A percentile compares a stretch with the other conserved stretches of the same genome.
Evolutionary conservation across 495 filamentous ascomycete genomes (phyloP).

Genomic region (Penicillium pulvis): DNA sequence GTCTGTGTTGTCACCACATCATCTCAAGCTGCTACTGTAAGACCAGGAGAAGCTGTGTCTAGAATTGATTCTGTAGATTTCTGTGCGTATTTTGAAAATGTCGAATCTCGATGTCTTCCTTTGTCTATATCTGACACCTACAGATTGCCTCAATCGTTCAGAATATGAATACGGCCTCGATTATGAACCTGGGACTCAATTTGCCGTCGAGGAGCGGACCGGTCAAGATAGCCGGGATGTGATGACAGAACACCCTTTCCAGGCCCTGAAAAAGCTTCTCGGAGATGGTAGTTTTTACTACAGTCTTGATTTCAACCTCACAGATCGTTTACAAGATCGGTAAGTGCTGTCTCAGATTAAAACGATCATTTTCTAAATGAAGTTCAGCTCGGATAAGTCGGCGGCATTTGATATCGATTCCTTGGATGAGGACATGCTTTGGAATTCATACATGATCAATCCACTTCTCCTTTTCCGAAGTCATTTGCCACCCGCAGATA

Average conservation of each 20-base stretch:
- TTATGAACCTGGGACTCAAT: slow-evolving; percentile 59
- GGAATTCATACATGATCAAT: slow-evolving; percentile 98
- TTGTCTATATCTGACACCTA: slow-evolving; percentile 7
- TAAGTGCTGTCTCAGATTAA: slow-evolving; percentile 38
- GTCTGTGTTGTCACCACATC: slow-evolving; percentile 85
- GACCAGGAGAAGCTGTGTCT: slow-evolving; percentile 85
- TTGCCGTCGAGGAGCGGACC: slow-evolving; percentile 54
- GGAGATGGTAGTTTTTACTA: slow-evolving; percentile 98
- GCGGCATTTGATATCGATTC: slow-evolving; percentile 76
- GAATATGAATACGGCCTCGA: slow-evolving; percentile 75
- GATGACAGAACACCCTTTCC: slow-evolving; percentile 79
- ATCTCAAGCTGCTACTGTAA: slow-evolving; percentile 73
- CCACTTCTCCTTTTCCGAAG: slow-evolving; percentile 88
- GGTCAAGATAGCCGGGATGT: slow-evolving; percentile 65
- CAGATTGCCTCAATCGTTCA: slow-evolving; percentile 80
- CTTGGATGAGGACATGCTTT: slow-evolving; percentile 87
- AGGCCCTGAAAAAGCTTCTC: slow-evolving; percentile 86
- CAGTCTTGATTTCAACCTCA: slow-evolving; percentile 94
- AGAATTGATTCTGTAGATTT: slow-evolving; percentile 88
- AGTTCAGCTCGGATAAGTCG: slow-evolving; percentile 44
- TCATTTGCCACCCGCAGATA: slow-evolving; percentile 70
- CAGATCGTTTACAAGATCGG: slow-evolving; percentile 90
- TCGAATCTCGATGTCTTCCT: not conserved
- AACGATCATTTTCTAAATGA: slow-evolving; percentile 38
- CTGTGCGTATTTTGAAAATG: slow-evolving; percentile 47